Percentiles rank a stretch among this genome's conserved stretches.
Evolutionary conservation across 2,329 filamentous ascomycete genomes (phyloP).

Genomic region (Pseudogymnoascus sp.): DNA sequence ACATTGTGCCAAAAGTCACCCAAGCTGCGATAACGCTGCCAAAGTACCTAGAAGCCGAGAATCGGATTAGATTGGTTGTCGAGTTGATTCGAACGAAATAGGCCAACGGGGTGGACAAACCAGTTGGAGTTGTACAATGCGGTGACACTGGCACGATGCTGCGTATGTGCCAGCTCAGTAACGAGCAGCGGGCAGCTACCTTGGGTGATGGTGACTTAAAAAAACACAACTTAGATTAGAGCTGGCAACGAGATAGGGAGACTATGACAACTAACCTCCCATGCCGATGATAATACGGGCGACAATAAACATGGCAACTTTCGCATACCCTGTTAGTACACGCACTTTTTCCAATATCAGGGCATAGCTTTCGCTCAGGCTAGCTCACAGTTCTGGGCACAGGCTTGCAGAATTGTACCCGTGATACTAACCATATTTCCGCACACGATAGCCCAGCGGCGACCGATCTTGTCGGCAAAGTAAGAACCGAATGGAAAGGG

Average conservation of each 20-base stretch:
- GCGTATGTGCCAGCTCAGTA: slow-evolving; percentile 45
- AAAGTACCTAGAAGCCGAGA: slow-evolving; percentile 25
- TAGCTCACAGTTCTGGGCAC: too few species aligned
- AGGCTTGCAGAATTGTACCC: slow-evolving; percentile 19
- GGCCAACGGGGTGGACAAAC: slow-evolving; percentile 16
- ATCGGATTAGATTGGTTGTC: too few species aligned
- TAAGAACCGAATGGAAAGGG: slow-evolving; percentile 26
- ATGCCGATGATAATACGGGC: too few species aligned
- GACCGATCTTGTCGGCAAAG: slow-evolving; percentile 27
- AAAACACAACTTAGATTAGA: too few species aligned
- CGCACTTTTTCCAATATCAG: too few species aligned
- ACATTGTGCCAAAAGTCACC: slow-evolving; percentile 30
- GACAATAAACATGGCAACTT: too few species aligned
- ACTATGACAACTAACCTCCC: too few species aligned
- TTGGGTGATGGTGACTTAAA: too few species aligned
- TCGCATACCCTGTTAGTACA: too few species aligned
- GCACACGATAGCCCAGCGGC: slow-evolving; percentile 27
- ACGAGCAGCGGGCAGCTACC: slow-evolving; percentile 38
- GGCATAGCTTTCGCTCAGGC: too few species aligned
- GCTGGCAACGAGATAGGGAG: too few species aligned
- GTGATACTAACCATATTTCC: slow-evolving; percentile 29
- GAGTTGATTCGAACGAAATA: slow-evolving; percentile 13
- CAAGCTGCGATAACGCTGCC: slow-evolving; percentile 34
- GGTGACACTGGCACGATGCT: slow-evolving; percentile 43
- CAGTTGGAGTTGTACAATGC: slow-evolving; percentile 44